These are phyloP conservation scores for Biscogniauxia sp. DNA, from an alignment of 2,329 filamentous ascomycete genomes.

Conservation along the genomic window DNA sequence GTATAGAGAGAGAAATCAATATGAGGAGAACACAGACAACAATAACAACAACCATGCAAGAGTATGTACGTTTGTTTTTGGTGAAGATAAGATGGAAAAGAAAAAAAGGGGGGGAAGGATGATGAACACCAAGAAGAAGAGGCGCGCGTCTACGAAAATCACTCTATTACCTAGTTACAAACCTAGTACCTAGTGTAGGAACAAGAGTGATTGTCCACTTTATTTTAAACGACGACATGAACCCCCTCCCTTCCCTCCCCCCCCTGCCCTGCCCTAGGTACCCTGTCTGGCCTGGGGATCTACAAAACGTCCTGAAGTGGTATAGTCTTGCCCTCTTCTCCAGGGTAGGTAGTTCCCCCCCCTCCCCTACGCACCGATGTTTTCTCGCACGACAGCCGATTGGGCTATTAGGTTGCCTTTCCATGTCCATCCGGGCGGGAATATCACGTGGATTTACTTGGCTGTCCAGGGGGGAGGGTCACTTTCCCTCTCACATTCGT, in stretches of 20 bases:
- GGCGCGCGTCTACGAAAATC: conserved; percentile 18
- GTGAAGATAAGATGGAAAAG: not conserved
- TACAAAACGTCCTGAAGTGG: not conserved
- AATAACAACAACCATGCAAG: conserved; percentile 2
- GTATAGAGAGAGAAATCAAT: not conserved
- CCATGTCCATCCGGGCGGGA: conserved; percentile 16
- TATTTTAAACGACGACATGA: not conserved
- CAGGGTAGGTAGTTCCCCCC: too few relatives aligned
- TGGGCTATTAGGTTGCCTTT: not conserved
- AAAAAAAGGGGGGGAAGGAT: not conserved
- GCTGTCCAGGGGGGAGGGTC: conserved; percentile 8
- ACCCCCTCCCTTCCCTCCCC: not conserved
- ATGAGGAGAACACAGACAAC: conserved; percentile 5
- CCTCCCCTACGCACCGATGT: not conserved
- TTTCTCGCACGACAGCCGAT: not conserved
- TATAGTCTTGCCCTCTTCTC: not conserved
- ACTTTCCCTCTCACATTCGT: conserved; percentile 14
- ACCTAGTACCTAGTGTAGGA: too few relatives aligned
- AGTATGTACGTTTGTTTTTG: not conserved
- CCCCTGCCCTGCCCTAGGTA: too few relatives aligned
- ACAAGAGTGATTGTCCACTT: conserved; percentile 1
- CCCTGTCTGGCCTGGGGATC: not conserved
- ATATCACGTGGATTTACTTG: conserved; percentile 22
- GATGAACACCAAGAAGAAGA: conserved; percentile 1
- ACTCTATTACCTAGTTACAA: conserved; percentile 5